Percentiles rank a stretch among this genome's conserved stretches.
These are phyloP conservation scores for Fusarium mundagurra DNA, from an alignment of 2,329 filamentous ascomycete species.

Conservation along the genomic window DNA sequence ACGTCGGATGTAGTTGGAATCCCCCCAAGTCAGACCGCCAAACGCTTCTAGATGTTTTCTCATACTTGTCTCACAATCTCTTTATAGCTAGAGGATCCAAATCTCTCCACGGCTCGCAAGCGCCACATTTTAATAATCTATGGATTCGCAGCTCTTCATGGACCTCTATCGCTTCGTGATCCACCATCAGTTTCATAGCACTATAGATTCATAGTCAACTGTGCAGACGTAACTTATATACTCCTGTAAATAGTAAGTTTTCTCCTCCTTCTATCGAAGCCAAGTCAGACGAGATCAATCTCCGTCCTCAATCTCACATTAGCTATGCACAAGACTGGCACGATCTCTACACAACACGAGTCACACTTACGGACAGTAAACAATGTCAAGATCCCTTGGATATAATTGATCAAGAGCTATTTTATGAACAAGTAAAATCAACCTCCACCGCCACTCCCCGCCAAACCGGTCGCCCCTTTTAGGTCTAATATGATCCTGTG, in stretches of 20 bases:
- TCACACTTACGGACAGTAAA: background rate
- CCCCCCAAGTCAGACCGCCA: background rate
- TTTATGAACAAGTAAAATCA: constrained; percentile 34
- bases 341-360: background rate
- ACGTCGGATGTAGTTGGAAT: background rate
- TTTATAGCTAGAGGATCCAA: background rate
- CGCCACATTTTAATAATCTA: background rate
- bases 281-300: background rate
- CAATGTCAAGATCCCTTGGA: constrained; percentile 4
- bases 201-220: background rate
- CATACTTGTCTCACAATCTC: background rate
- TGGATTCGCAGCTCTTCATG: background rate
- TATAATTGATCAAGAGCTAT: constrained; percentile 26
- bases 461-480: constrained; percentile 51
- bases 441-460: constrained; percentile 49
- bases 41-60: background rate
- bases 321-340: background rate
- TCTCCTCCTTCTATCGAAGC: background rate
- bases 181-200: background rate
- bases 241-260: background rate
- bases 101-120: background rate
- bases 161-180: background rate
- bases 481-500: constrained; percentile 16
- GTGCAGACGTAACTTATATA: background rate
- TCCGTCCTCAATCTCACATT: background rate